A percentile compares a stretch with the other conserved stretches of the same genome.
Conservation (phyloP, 805 yeast species). For the Yarrowia phangngaensis region DNA sequence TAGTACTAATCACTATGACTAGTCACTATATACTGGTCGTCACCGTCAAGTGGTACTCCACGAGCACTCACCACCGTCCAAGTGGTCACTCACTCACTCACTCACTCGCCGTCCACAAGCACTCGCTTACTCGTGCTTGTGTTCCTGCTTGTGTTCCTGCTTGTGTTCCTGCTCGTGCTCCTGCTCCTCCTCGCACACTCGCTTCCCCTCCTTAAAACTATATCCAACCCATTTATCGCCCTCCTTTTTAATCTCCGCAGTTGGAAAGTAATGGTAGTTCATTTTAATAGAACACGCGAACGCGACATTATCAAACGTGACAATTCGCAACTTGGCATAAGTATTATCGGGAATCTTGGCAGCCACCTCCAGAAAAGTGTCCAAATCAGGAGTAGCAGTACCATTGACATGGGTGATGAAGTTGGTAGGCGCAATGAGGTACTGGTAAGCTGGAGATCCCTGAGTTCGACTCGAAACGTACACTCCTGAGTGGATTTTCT, state of each 20-base stretch:
- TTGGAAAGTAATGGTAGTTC: constrained; percentile 81
- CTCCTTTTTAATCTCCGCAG: constrained; percentile 46
- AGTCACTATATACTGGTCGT: no score
- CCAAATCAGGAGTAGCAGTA: constrained; percentile 62
- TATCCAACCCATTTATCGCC: constrained; percentile 55
- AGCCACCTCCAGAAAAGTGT: constrained; percentile 63
- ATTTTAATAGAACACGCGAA: constrained; percentile 81
- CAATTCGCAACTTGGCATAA: constrained; percentile 74
- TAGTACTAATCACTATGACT: no score
- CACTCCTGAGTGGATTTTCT: constrained; percentile 73
- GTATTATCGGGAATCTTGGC: constrained; percentile 70
- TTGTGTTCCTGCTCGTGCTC: constrained; percentile 28
- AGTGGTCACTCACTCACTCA: no score
- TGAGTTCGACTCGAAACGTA: constrained; percentile 69
- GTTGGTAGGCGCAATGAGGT: constrained; percentile 70
- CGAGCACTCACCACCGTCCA: no score
- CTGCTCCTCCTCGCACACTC: constrained; percentile 28
- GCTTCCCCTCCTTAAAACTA: constrained; percentile 40
- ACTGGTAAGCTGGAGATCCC: constrained; percentile 85
- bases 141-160: constrained; percentile 27
- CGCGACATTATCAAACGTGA: constrained; percentile 82
- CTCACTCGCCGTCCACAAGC: no score
- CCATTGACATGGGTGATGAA: constrained; percentile 90
- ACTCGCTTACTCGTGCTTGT: constrained; percentile 27
- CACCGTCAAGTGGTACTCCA: no score